These are phyloP conservation scores for Suhomyces choctaworum DNA, from an alignment of 1,139 yeast genomes.

Conservation along the genomic window DNA sequence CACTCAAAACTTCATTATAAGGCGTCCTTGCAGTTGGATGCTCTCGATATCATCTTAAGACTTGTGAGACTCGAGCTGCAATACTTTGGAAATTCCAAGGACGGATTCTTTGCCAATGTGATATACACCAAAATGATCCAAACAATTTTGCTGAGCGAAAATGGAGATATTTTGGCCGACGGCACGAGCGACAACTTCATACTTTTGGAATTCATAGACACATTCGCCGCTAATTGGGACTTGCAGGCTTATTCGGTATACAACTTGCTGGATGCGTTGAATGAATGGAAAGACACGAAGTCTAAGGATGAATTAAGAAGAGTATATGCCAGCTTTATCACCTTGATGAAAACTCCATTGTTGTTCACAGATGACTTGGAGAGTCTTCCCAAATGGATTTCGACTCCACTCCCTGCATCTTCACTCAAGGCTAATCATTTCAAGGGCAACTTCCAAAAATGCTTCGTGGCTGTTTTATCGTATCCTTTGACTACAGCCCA, in stretches of 20 bases:
- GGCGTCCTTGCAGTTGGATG: constrained; percentile 57
- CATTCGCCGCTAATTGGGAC: constrained; percentile 59
- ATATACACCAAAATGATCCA: constrained; percentile 52
- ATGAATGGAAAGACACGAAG: constrained; percentile 23
- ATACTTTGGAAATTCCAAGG: constrained; percentile 47
- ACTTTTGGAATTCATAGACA: constrained; percentile 58
- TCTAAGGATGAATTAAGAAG: constrained; percentile 20
- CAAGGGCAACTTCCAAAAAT: constrained; percentile 66
- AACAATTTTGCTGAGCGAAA: constrained; percentile 43
- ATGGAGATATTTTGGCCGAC: constrained; percentile 40
- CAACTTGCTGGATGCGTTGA: constrained; percentile 27
- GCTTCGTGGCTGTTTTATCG: constrained; percentile 59
- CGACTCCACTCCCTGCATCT: constrained; percentile 51
- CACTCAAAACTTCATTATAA: constrained; percentile 30
- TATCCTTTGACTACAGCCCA: constrained; percentile 54
- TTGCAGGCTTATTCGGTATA: constrained; percentile 64
- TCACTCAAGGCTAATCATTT: constrained; percentile 59
- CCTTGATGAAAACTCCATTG: constrained; percentile 36
- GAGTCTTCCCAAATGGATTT: constrained; percentile 33
- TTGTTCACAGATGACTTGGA: constrained; percentile 30
- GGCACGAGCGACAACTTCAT: constrained; percentile 55
- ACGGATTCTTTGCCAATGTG: constrained; percentile 62
- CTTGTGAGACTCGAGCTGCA: constrained; percentile 61
- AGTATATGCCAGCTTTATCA: constrained; percentile 41
- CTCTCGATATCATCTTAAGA: constrained; percentile 63